A percentile compares a stretch with the other conserved stretches of the same genome.
phyloP scores from a whole-genome alignment of 768 basidiomycete species.

The Phaeolepiota aurea region DNA sequence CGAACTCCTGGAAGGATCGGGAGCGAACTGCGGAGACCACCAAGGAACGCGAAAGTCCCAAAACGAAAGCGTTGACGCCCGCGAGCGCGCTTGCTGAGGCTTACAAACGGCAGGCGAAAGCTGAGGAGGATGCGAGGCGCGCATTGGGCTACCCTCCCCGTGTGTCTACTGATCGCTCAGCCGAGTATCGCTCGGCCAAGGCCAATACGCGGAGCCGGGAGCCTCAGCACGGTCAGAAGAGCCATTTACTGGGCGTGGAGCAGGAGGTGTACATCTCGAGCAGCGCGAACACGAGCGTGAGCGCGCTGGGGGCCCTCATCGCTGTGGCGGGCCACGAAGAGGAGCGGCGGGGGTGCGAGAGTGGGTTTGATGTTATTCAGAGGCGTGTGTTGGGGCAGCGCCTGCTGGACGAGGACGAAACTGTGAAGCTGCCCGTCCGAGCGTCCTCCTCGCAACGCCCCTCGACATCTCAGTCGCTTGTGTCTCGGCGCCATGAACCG shows the following conservation, averaged over 20 bases:
- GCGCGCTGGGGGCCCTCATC: slow-evolving; percentile 3
- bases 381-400: neutral
- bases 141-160: neutral
- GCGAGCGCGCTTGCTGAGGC: slow-evolving; percentile 36
- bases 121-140: slow-evolving; percentile 3
- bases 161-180: slow-evolving; percentile 3
- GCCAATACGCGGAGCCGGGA: neutral
- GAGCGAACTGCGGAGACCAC: neutral
- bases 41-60: neutral
- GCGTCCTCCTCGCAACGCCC: no score
- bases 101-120: slow-evolving; percentile 35
- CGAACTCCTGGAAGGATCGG: neutral
- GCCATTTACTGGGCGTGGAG: slow-evolving; percentile 8
- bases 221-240: neutral
- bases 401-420: neutral
- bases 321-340: neutral
- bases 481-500: no score
- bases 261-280: slow-evolving; percentile 6
- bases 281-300: slow-evolving; percentile 2
- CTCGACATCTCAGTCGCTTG: no score
- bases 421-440: no score
- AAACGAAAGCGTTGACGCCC: slow-evolving; percentile 27
- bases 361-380: neutral
- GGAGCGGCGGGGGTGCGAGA: slow-evolving; percentile 4
- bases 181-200: no score